These are phyloP conservation scores for Geotrichum phurueaensis DNA, from an alignment of 1,139 yeast species.

Conservation along the genomic window DNA sequence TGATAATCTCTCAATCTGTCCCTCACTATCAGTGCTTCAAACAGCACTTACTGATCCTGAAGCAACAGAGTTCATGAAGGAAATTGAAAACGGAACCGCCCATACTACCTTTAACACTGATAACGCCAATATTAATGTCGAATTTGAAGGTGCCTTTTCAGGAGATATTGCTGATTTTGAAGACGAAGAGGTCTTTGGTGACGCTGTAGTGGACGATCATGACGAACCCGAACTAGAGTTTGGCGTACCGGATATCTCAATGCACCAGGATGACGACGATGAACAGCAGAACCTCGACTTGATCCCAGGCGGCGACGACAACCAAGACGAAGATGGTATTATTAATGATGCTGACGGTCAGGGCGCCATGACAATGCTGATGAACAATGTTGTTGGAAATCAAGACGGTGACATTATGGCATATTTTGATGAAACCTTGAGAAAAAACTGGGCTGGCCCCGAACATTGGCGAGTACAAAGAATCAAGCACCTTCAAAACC, in stretches of 20 bases:
- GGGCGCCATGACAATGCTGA: not conserved
- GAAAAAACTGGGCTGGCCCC: conserved; percentile 81
- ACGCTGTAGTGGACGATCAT: conserved; percentile 18
- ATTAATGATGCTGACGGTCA: not conserved
- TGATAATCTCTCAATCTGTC: conserved; percentile 48
- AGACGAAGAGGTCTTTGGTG: conserved; percentile 26
- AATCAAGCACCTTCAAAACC: conserved; percentile 38
- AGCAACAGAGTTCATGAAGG: conserved; percentile 22
- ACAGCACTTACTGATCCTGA: conserved; percentile 50
- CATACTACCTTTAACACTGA: conserved; percentile 3
- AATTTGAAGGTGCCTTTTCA: conserved; percentile 12
- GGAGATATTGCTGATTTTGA: conserved; percentile 24
- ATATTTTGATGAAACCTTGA: conserved; percentile 67
- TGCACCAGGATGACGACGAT: conserved; percentile 17
- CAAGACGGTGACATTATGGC: conserved; percentile 67
- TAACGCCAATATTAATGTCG: conserved; percentile 13
- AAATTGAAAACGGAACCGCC: conserved; percentile 17
- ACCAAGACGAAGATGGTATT: conserved; percentile 3
- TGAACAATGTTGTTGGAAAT: not conserved
- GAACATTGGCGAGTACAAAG: conserved; percentile 86
- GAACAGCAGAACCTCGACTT: conserved; percentile 13
- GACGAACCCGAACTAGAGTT: conserved; percentile 21
- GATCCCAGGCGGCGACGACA: not conserved
- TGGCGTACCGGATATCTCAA: conserved; percentile 19
- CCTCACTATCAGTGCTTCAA: conserved; percentile 54